Evolutionary conservation across 2,329 filamentous ascomycete genomes (phyloP), one percentile per base, ranked within the genome.

Genomic region (Pseudovirgaria hyperparasitica): DNA sequence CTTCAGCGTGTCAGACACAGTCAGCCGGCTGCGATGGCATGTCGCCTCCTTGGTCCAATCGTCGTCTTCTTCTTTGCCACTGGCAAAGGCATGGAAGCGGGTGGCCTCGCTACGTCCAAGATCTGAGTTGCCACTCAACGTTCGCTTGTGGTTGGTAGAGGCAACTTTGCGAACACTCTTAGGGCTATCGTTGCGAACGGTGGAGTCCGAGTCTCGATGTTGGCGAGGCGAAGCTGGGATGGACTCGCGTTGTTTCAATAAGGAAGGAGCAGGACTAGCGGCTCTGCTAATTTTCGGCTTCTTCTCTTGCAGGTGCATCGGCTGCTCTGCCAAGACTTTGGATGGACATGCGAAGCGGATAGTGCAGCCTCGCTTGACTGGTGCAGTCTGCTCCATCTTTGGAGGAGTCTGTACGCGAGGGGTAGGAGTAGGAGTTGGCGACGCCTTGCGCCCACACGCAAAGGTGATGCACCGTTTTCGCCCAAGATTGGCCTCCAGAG

Each of bases 401-500:
- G 22, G 22, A 32, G 54, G 56, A 38, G 52, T 44, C 11, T 25
- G 25, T 5, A 45, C 30, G 29, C 43, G 46, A 6, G 36, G 23
- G 22, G 36, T 33, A 12, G 39, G 33, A 21, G 27, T 34, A 26
- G 57, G 52, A 37, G 60, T 63, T 16, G 53, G 42, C 15, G 58
- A 57, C 6, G 72, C 64, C 46, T 54, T 51, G 16, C 37, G 37
- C 19, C 70, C 76, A 50, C 87, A 96, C 18, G 84, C 85, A 52
- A 96, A 96, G 33, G 80, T 87, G 40, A 96, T 94, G 54, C 82
- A 87, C 33, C 86, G 73, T 59, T 86, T 93, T 45, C 82, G 79
- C 25, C 74, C 76, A 27, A 76, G 56, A 8, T 61, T 65, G n/a
- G 66, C 69, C 45, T 77, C 74, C 2, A 78, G 61, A 18, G 64